These are phyloP conservation scores for Arthrobotrys sphaeroides DNA, from an alignment of 2,329 filamentous ascomycete genomes.

Conservation along the genomic window DNA sequence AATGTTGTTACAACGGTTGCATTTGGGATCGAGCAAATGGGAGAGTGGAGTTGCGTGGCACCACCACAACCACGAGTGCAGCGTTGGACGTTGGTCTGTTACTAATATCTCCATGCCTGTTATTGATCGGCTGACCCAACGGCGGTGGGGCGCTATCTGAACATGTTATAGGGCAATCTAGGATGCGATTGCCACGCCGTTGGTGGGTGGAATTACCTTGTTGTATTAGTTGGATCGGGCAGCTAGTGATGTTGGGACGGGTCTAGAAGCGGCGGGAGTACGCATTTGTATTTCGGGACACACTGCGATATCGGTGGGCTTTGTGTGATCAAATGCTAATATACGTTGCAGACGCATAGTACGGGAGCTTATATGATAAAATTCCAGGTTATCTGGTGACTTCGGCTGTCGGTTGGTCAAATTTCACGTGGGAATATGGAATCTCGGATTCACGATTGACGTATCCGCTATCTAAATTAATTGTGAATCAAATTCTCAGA, in stretches of 20 bases:
- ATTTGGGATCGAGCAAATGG: neutral
- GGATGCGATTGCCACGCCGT: neutral
- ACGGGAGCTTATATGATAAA: neutral
- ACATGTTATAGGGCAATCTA: neutral
- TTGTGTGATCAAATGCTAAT: neutral
- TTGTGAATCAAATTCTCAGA: neutral
- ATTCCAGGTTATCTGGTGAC: neutral
- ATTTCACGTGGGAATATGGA: too few species aligned
- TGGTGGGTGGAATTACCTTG: neutral
- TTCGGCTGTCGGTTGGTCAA: neutral
- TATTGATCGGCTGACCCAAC: neutral
- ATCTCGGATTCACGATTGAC: neutral
- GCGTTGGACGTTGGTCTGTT: neutral
- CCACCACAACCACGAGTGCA: neutral
- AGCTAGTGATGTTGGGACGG: neutral
- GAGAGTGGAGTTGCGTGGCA: too few species aligned
- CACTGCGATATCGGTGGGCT: neutral
- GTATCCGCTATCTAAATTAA: too few species aligned
- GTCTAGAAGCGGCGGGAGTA: neutral
- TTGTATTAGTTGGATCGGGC: neutral
- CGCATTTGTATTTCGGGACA: neutral
- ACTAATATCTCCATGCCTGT: too few species aligned
- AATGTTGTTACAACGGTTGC: slow-evolving; percentile 4
- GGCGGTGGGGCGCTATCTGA: neutral
- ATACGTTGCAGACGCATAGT: too few species aligned